Evolutionary conservation across 495 filamentous ascomycete species (phyloP).

Genomic region (Penicillium coffeae): DNA sequence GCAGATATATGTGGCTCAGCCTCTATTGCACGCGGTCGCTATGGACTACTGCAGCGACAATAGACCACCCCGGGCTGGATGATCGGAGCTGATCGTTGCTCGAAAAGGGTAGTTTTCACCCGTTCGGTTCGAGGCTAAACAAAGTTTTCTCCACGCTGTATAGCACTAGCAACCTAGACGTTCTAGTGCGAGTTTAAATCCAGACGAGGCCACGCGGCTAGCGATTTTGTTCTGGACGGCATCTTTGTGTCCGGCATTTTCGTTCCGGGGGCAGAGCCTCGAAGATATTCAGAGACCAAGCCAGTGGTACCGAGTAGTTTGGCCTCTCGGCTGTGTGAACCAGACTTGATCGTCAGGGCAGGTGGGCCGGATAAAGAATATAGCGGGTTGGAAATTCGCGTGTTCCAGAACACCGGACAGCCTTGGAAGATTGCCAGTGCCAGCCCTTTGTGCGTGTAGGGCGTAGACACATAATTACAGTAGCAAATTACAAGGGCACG

Average conservation of each 20-base stretch:
- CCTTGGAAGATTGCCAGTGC: too few species aligned
- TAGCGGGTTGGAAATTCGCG: too few species aligned
- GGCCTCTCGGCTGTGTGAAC: neutral
- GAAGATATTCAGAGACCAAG: neutral
- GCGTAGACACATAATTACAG: too few species aligned
- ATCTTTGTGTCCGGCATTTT: too few species aligned
- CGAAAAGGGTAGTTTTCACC: slow-evolving; percentile 6
- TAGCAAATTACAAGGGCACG: too few species aligned
- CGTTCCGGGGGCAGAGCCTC: too few species aligned
- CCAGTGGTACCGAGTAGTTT: neutral
- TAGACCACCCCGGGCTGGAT: slow-evolving; percentile 17
- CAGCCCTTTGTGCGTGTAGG: too few species aligned
- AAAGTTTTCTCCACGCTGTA: neutral
- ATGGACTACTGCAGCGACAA: neutral
- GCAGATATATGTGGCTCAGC: slow-evolving; percentile 16
- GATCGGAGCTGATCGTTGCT: slow-evolving; percentile 17
- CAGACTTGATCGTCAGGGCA: neutral
- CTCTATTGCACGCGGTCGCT: slow-evolving; percentile 5
- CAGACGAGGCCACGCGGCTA: neutral
- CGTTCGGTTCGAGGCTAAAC: neutral
- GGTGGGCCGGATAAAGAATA: neutral
- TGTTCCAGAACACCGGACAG: too few species aligned
- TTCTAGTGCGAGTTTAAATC: neutral
- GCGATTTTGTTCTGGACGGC: too few species aligned
- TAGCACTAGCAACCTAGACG: neutral